Base-by-base conservation (phyloP, 2,329 filamentous ascomycete genomes). In the Dactylonectria estremocensis region DNA sequence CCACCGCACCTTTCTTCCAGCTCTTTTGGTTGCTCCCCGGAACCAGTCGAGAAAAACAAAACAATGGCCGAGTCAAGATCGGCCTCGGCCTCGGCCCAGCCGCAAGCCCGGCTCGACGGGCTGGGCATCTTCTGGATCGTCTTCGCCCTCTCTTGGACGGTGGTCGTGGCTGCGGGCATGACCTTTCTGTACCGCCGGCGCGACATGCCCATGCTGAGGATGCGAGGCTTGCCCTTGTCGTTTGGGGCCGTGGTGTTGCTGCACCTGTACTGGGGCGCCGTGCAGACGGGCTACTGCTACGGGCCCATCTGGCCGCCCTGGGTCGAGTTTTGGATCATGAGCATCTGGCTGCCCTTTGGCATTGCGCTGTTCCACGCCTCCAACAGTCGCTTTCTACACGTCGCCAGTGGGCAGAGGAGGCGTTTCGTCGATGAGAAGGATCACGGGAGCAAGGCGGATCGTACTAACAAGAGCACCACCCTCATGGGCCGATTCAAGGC, bases 321-420 rank as follows among this genome's bases (percentile, higher is more conserved):
- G 20, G 82, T 83, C 16, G 88, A 91, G 77, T 92, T 85, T 76
- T 92, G 90, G 89, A 85, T 91, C 77, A 92, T 92, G 90, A 86
- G 87, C 68, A 83, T 89, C 62, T 90, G 89, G 77, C 81, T 92
- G 3, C 90, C 90, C 11, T 86, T 89, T 54, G 90, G 90, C 24
- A 89, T 92, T 61, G 90, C 89, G 8, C 80, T 92, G 5, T 92
- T 92, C 75, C 90, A 92, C 74, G 90, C 88, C 22, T 87, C 87
- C 67, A 91, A 91, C 76, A 86, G 83, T 72, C 88, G 88, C 62
- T 88, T 92, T 60, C 83, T 90, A 18, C 82, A 90, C 69, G 83
- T 90, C 61, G 88, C 88, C 57, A 84, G 84, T 69, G 82, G 85
- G 28, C 89, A 91, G 76, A 83, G 81, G 69, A 83, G 84, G 58